Evolutionary conservation across 331 rosid genomes (phyloP).

Genomic region (Malus hybrid): DNA sequence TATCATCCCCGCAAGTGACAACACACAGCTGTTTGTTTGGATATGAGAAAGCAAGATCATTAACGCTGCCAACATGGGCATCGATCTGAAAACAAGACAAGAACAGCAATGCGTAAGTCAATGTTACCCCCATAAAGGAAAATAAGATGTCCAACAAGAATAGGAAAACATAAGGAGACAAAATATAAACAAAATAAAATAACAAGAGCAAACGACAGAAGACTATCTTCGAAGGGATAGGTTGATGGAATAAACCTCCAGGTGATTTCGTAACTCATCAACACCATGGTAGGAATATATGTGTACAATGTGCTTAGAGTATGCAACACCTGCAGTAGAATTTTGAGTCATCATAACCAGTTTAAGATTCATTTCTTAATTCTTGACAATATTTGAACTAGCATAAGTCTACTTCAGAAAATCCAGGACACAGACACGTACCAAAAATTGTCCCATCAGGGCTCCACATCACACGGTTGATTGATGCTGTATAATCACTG

Average conservation of each 20-base stretch:
- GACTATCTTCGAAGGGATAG: background rate
- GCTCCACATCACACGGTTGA: slow-evolving; percentile 94
- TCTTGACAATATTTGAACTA: background rate
- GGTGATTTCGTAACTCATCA: slow-evolving; percentile 76
- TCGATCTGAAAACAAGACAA: slow-evolving; percentile 62
- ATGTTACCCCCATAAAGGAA: background rate
- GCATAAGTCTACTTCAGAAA: background rate
- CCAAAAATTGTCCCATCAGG: slow-evolving; percentile 92
- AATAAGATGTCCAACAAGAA: background rate
- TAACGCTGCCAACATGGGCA: slow-evolving; percentile 93
- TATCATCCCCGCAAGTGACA: slow-evolving; percentile 96
- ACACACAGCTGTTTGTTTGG: slow-evolving; percentile 92
- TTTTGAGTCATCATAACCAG: slow-evolving; percentile 7
- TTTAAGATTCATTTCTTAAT: background rate
- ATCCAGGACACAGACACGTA: slow-evolving; percentile 20
- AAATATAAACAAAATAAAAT: background rate
- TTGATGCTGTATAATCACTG: slow-evolving; percentile 68
- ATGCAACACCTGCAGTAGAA: slow-evolving; percentile 83
- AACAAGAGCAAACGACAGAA: background rate
- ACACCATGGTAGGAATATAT: slow-evolving; percentile 78
- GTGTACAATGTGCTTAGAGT: slow-evolving; percentile 92
- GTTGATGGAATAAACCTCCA: slow-evolving; percentile 59
- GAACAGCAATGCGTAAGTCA: slow-evolving; percentile 7
- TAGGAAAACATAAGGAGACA: background rate
- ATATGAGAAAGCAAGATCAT: slow-evolving; percentile 93